Evolutionary conservation across 2,329 filamentous ascomycete genomes (phyloP), one percentile per base, ranked within the genome.

Genomic region (Juglanconis oblonga): DNA sequence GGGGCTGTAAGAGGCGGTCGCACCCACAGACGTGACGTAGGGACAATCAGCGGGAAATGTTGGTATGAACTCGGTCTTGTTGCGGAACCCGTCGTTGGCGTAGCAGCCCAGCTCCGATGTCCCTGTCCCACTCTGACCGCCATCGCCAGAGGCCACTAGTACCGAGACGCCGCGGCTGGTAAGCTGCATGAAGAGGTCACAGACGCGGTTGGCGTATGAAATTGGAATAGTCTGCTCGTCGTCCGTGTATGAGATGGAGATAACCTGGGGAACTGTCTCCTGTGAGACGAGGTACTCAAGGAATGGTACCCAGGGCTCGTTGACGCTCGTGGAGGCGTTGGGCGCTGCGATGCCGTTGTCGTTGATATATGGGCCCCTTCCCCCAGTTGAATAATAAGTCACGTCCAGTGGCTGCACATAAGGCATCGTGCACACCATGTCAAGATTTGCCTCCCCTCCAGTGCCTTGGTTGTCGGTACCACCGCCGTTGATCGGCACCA

Each of bases 231-330:
- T 81, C 69, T 87, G 85, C 53, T 91, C 88, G 49, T 87, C 80
- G 65, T 89, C 86, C 29, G 86, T 87, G 67, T 91, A 91, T 0
- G 87, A 90, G 13, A 86, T 88, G 42, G 81, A 82, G 49, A 91
- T 78, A 29, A 89, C 83, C 2, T 83, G 79, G 0, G 89, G 88
- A 0, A 91, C 75, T 17, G 82, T 70, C 2, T 75, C 69, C 2
- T 87, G 79, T 10, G 72, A 74, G 4, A 57, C 31, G 38, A 57
- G 55, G 31, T 42, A 36, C 36, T 57, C 36, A 29, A 57, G 55
- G 44, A 57, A 57, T 7, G 50, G 47, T 31, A 57, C n/a, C 55
- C 55, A 57, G 14, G 55, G 55, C 55, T 57, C 55, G 38, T 57
- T 57, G 10, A 33, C 2, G 24, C 44, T 57, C 7, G 38, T 50